Base-by-base conservation (phyloP, 73 alveolate genomes). In the Durusdinium trenchii region DNA sequence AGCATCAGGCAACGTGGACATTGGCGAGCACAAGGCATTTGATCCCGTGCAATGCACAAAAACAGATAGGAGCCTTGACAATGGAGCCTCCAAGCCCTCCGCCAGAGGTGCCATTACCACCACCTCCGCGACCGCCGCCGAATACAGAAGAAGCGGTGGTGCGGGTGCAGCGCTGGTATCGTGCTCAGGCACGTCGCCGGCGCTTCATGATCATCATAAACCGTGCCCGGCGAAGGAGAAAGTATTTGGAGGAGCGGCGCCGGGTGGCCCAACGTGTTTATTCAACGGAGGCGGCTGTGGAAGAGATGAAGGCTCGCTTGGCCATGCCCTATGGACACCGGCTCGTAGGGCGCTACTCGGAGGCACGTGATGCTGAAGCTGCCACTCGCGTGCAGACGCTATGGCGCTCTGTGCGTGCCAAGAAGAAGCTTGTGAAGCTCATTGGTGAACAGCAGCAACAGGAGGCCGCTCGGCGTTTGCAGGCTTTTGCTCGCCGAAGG, bases 261-360 rank as follows among this genome's bases (percentile, higher is more conserved):
- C 48, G 75, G 36, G 51, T 84, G 43, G 94, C 94, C 28, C 94
- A 84, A 51, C 94, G 94, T 4, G 94, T 84, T 38, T 84, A 84
- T 51, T 42, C 94, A 38, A 51, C 94, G 14, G 94, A 84, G 94
- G 94, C 94, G 54, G 94, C 51, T 26, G 51, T 84, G 48, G 94
- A 84, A 14, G 94, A 84, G 94, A 84, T 84, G 94, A 84, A 84
- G 94, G 48, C 94, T 38, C 94, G 94, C 94, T 38, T 84, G 76
- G 94, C 94, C 76, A 84, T 84, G 94, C 94, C 94, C 36, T 48
- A 14, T 35, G 94, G 94, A 5, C 94, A 84, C 52, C 94, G 94
- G 52, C 75, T 84, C 71, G 94, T 84, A 51, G 36, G 42, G 4
- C 94, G 94, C 76, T 84, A 36, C 40, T 50, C 78, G 28, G 94